Conservation (phyloP, 495 filamentous ascomycete species). For the Aspergillus avenaceus region DNA sequence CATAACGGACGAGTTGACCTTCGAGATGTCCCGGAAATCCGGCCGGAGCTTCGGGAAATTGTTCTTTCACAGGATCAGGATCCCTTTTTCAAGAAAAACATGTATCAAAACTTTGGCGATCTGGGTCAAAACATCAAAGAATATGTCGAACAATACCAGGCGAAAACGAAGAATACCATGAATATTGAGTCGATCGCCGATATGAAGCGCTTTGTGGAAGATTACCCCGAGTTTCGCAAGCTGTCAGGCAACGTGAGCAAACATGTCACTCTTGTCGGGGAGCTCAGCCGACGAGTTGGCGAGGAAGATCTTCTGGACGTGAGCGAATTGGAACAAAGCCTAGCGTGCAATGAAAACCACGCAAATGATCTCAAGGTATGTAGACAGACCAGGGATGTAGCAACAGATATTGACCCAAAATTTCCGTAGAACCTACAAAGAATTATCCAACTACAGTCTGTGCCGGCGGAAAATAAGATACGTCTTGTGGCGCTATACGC, state of each 20-base stretch:
- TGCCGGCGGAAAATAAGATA: slow-evolving; percentile 76
- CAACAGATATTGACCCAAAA: background rate
- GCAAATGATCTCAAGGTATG: slow-evolving; percentile 76
- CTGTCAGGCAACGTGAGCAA: slow-evolving; percentile 98
- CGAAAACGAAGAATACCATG: slow-evolving; percentile 84
- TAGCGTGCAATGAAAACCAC: slow-evolving; percentile 96
- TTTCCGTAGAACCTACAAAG: slow-evolving; percentile 68
- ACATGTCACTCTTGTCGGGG: slow-evolving; percentile 91
- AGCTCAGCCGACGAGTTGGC: slow-evolving; percentile 82
- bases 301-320: slow-evolving; percentile 84
- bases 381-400: background rate
- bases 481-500: slow-evolving; percentile 87
- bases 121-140: slow-evolving; percentile 97
- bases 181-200: slow-evolving; percentile 95
- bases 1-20: slow-evolving; percentile 88
- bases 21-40: slow-evolving; percentile 79
- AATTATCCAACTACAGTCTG: slow-evolving; percentile 69
- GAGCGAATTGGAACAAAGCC: slow-evolving; percentile 92
- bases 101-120: slow-evolving; percentile 98
- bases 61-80: slow-evolving; percentile 96
- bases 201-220: slow-evolving; percentile 99
- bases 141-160: slow-evolving; percentile 96
- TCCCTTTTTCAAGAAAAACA: slow-evolving; percentile 99
- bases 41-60: slow-evolving; percentile 90
- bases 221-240: slow-evolving; percentile 95